Base-by-base conservation (phyloP, 139 green algal genomes). In the Tetradesmus obliquus region DNA sequence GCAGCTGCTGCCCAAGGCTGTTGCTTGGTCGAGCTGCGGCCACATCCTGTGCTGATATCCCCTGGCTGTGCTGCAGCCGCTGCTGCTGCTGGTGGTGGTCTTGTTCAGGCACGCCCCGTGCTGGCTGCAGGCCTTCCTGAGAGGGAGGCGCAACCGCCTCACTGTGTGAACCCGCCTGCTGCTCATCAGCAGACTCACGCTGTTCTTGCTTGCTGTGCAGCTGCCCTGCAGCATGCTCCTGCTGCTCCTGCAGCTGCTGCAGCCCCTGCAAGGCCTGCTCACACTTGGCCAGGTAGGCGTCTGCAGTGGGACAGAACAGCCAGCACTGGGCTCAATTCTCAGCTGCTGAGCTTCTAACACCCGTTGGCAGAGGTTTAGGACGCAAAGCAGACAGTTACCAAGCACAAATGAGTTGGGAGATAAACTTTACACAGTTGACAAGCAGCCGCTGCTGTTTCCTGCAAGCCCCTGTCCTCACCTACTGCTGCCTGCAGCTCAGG, bases 241-340 rank as follows among this genome's bases (percentile, higher is more conserved):
- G 80, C 51, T 85, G 80, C 80, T 58, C 13, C 79, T 85, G 80
- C 80, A 62, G 80, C 80, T 85, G 80, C 80, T 62, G 80, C 80
- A 24, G 80, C 7, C 51, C 45, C 2, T 85, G 45, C n/a, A 55
- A 72, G 10, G 71, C 58, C 86, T 90, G 76, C 24, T 82, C 76
- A 17, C 24, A 82, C 76, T 82, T 82, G n/a, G n/a, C n/a, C 76
- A 82, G 76, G n/a, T 82, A 20, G 3, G n/a, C 24, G 10, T 55
- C 76, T 82, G 76, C 76, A 82, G 76, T n/a, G 22, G 7, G 8
- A 53, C 76, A 82, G 13, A 82, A 13, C 66, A 76, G 66, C 66
- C 15, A 3, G 15, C 17, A 24, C 32, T 74, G 82, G 74, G n/a
- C 55, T 76, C 60, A 55, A 89, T 3, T 32, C 62, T 5, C 3